Conservation (phyloP, 208 protist genomes). For the Crithidia bombi region DNA sequence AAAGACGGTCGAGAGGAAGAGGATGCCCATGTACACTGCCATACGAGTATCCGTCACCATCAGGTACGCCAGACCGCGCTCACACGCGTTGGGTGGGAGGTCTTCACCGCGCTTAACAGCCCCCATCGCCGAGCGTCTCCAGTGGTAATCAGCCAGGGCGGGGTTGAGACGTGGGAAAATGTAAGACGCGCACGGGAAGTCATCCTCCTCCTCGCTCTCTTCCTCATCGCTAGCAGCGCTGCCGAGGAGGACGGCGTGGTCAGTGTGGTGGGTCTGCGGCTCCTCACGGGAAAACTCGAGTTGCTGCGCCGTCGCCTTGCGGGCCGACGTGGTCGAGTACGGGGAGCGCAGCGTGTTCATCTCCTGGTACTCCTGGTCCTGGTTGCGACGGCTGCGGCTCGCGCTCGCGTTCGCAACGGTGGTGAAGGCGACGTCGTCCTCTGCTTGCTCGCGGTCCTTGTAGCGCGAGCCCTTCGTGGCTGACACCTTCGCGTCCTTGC, state of each 20-base stretch:
- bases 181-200: slow-evolving; percentile 28
- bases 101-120: slow-evolving; percentile 20
- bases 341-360: slow-evolving; percentile 8
- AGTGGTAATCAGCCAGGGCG: slow-evolving; percentile 36
- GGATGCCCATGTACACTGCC: slow-evolving; percentile 34
- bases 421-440: slow-evolving; percentile 11
- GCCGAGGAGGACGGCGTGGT: background rate
- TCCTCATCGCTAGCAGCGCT: background rate
- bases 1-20: slow-evolving; percentile 46
- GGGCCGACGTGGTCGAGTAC: slow-evolving; percentile 12
- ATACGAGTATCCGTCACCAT: slow-evolving; percentile 47
- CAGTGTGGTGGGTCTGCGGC: background rate
- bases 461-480: slow-evolving; percentile 1
- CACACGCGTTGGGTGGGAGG: slow-evolving; percentile 45
- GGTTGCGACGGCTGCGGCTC: background rate
- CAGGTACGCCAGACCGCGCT: slow-evolving; percentile 37
- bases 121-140: slow-evolving; percentile 4
- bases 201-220: slow-evolving; percentile 23
- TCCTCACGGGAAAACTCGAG: slow-evolving; percentile 15
- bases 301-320: background rate
- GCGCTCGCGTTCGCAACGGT: slow-evolving; percentile 3
- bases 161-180: slow-evolving; percentile 55
- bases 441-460: slow-evolving; percentile 11
- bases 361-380: slow-evolving; percentile 1
- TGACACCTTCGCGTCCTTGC: background rate